Percentiles rank a stretch among this genome's conserved stretches.
Conservation (phyloP, 2,329 filamentous ascomycete genomes). For the Alternaria viburni region DNA sequence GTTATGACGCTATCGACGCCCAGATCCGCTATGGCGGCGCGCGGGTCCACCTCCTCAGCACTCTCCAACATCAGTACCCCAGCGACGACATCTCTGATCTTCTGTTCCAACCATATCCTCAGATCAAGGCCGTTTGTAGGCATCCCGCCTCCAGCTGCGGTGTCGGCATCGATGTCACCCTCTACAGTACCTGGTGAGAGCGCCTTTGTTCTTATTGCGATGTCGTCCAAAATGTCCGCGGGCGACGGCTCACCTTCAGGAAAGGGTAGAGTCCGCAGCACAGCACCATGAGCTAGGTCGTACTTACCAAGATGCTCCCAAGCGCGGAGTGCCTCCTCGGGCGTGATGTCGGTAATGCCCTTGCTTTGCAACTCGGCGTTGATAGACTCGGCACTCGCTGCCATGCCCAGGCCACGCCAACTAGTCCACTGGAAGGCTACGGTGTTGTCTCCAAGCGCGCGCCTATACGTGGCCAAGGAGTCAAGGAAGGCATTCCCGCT, state of each 20-base stretch:
- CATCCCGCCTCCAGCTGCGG: background rate
- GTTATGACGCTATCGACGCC: background rate
- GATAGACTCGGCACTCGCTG: constrained; percentile 47
- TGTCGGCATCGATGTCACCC: background rate
- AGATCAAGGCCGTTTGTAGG: background rate
- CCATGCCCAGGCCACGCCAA: constrained; percentile 53
- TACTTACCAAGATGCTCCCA: constrained; percentile 45
- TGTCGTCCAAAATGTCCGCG: background rate
- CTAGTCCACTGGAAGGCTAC: constrained; percentile 53
- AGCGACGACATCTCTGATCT: background rate
- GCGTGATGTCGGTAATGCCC: constrained; percentile 53
- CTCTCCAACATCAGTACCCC: background rate
- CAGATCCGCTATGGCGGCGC: background rate
- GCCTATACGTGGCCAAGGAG: constrained; percentile 29
- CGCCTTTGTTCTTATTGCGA: background rate
- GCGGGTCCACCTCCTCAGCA: background rate
- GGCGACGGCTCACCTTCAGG: background rate
- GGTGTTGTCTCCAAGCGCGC: constrained; percentile 49
- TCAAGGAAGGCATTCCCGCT: constrained; percentile 42
- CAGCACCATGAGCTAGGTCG: background rate
- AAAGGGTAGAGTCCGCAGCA: background rate
- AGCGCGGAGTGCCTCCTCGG: constrained; percentile 52
- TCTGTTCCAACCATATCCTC: background rate
- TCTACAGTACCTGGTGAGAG: background rate
- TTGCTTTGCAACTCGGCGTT: constrained; percentile 50